Evolutionary conservation across 2,329 filamentous ascomycete genomes (phyloP).

Genomic region (Podosphaera fusca): DNA sequence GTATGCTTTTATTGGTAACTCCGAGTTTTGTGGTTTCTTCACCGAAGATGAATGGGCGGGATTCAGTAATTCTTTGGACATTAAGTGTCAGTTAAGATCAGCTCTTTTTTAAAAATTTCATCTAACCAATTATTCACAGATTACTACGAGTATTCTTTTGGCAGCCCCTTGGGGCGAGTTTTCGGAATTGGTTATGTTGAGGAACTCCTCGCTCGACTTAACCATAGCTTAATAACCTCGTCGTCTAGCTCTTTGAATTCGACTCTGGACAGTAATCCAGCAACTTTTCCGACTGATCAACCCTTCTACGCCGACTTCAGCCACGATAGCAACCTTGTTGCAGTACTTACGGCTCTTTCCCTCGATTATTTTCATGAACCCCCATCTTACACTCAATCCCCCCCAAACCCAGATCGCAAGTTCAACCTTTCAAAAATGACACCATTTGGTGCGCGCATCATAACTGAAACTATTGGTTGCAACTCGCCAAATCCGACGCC

Average conservation of each 20-base stretch:
- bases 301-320: constrained; percentile 67
- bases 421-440: constrained; percentile 28
- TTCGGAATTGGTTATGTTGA: constrained; percentile 72
- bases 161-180: constrained; percentile 57
- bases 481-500: constrained; percentile 18
- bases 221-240: constrained; percentile 40
- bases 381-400: constrained; percentile 20
- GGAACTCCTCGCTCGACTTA: constrained; percentile 62
- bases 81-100: constrained; percentile 21
- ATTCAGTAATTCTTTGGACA: constrained; percentile 28
- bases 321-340: constrained; percentile 69
- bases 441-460: constrained; percentile 29
- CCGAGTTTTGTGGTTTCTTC: constrained; percentile 29
- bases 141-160: constrained; percentile 50
- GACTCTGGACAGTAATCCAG: constrained; percentile 42
- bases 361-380: constrained; percentile 29
- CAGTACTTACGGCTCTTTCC: constrained; percentile 31
- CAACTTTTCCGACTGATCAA: constrained; percentile 47
- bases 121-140: neutral
- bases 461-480: constrained; percentile 33
- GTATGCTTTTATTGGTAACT: constrained; percentile 24
- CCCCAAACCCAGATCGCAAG: constrained; percentile 21
- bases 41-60: constrained; percentile 30
- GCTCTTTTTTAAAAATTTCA: neutral
- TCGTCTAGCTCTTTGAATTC: constrained; percentile 47